These are phyloP conservation scores for Perkinsus marinus DNA, from an alignment of 169 alveolate genomes.

Conservation along the genomic window DNA sequence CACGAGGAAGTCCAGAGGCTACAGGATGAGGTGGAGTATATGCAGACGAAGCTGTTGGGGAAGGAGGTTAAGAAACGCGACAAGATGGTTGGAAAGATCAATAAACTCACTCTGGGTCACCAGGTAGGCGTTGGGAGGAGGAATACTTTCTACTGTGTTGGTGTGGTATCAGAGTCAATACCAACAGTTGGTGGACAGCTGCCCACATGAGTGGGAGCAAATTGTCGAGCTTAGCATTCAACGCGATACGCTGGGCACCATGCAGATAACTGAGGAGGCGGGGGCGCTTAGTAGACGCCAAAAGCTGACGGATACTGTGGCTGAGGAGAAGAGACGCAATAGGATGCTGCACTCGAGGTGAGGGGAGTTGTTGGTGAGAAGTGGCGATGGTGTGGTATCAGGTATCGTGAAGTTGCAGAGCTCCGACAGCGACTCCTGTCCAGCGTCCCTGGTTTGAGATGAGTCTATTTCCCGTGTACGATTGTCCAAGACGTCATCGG, in stretches of 20 bases:
- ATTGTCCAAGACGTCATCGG: too few relatives aligned
- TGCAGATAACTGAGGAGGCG: background rate
- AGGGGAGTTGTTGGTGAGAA: background rate
- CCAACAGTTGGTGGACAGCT: background rate
- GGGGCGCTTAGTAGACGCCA: background rate
- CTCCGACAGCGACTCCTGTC: background rate
- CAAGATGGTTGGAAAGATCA: background rate
- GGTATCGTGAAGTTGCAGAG: background rate
- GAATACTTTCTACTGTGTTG: background rate
- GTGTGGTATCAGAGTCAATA: background rate
- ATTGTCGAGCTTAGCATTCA: background rate
- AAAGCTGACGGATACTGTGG: background rate
- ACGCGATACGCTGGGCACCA: background rate
- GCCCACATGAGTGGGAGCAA: background rate
- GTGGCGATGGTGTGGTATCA: background rate
- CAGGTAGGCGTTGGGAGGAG: background rate
- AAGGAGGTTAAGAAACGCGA: background rate
- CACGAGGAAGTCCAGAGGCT: background rate
- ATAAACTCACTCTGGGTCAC: background rate
- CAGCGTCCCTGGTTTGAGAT: background rate
- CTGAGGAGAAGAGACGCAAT: background rate
- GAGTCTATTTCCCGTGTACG: too few relatives aligned
- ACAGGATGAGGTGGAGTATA: background rate
- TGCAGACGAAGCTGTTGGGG: background rate
- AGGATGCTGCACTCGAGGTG: background rate